Base-by-base conservation (phyloP, 805 yeast genomes). In the Barnettozyma pratensis region DNA sequence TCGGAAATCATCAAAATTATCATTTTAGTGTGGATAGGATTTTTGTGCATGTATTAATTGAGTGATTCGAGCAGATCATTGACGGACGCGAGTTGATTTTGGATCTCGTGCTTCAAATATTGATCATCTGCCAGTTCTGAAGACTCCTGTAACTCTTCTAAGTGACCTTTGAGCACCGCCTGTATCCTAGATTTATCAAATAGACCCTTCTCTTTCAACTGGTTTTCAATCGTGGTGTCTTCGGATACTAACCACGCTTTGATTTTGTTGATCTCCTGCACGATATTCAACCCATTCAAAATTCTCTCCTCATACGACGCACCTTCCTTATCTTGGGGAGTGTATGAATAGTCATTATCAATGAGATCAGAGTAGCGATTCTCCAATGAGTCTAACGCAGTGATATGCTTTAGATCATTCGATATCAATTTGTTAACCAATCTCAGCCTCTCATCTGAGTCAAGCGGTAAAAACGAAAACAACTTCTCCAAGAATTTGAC, bases 361-460 rank as follows among this genome's bases (percentile, higher is more conserved):
- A 19, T 27, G 4, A 48, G 47, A 1, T 41, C 36, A 4, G 44
- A 27, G 6, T 44, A 39, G 10, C 36, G 44, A 0, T 27, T 1
- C 12, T 50, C 54, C 6, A 51, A 11, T 3, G 46, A 45, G 28
- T 48, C 9, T 7, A 57, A 14, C 6, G 30, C 34, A 26, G 45
- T 51, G 6, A 59, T n/a, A 28, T 51, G 46, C 29, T 57, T 53
- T 3, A 30, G 43, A 30, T 53, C 40, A 28, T 58, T 58, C 9
- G 37, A 10, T 41, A 51, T 36, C 2, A 59, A 28, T 39, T 54
- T 57, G 28, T 54, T 56, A 11, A 59, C 49, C 34, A 59, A 52
- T 44, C 63, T 47, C n/a, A 57, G 31, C 44, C 63, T 49, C 37
- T 59, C 59, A 32, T 50, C 50, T 0, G 61, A 57, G 2, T 52